Percentiles rank a stretch among this genome's conserved stretches.
These are phyloP conservation scores for Fusarium camptoceras DNA, from an alignment of 2,329 filamentous ascomycete genomes.

Conservation along the genomic window DNA sequence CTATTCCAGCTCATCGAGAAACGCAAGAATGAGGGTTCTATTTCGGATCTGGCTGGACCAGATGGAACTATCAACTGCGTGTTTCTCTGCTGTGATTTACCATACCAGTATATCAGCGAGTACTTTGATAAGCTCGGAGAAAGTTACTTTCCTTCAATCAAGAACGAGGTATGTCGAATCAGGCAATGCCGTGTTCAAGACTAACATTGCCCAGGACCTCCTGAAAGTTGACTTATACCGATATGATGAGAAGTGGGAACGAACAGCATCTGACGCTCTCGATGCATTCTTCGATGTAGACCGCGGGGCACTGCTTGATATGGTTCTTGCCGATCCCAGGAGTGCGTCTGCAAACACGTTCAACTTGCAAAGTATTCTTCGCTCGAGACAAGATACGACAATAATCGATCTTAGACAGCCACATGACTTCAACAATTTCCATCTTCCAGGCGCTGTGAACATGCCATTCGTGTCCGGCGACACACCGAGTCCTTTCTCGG, in stretches of 20 bases:
- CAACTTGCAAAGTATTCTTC: constrained; percentile 21
- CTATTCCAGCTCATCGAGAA: constrained; percentile 63
- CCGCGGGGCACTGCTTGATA: constrained; percentile 21
- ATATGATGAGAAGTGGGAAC: constrained; percentile 48
- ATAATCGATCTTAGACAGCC: constrained; percentile 60
- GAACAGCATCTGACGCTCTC: constrained; percentile 23
- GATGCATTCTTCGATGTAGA: constrained; percentile 31
- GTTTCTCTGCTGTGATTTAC: constrained; percentile 72
- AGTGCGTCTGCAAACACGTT: background rate
- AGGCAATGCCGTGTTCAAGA: fast-evolving
- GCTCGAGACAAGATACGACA: constrained; percentile 44
- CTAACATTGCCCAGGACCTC: constrained; percentile 35
- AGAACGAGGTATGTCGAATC: constrained; percentile 50
- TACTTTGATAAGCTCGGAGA: constrained; percentile 68
- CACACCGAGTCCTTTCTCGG: constrained; percentile 59
- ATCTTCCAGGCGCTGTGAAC: constrained; percentile 59
- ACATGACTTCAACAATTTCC: constrained; percentile 56
- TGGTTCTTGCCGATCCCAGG: constrained; percentile 16
- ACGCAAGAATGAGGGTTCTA: constrained; percentile 57
- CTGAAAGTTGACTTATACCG: constrained; percentile 41
- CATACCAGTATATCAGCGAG: constrained; percentile 71
- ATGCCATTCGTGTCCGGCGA: constrained; percentile 55
- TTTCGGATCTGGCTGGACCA: constrained; percentile 57
- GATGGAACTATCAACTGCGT: constrained; percentile 64
- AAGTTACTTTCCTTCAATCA: constrained; percentile 61